phyloP scores from a whole-genome alignment of 768 basidiomycete genomes.

The Leucosporidium scottii region DNA sequence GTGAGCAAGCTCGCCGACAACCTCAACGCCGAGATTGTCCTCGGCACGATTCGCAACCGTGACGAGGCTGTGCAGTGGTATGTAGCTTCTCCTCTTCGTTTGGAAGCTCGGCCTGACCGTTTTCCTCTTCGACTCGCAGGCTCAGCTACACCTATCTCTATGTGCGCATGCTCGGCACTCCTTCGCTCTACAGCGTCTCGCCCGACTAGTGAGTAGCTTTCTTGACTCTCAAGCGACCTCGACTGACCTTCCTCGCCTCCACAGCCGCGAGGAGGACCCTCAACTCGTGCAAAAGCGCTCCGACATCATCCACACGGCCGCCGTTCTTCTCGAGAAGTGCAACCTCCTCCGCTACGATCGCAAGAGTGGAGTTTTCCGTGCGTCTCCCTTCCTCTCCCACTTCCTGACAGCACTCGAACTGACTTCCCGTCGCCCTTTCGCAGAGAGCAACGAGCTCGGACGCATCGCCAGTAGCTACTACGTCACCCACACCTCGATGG shows the following conservation, averaged over 20 bases:
- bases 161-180: constrained; percentile 86
- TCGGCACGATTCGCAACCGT: constrained; percentile 87
- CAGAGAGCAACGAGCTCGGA: constrained; percentile 77
- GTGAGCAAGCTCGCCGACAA: constrained; percentile 88
- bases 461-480: constrained; percentile 93
- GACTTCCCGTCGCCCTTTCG: background rate
- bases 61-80: constrained; percentile 99
- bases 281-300: constrained; percentile 77
- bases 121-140: constrained; percentile 1
- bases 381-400: background rate
- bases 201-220: constrained; percentile 57
- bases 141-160: constrained; percentile 49
- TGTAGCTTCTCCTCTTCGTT: constrained; percentile 48
- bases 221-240: background rate
- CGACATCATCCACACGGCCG: constrained; percentile 88
- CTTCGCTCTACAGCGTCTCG: constrained; percentile 77
- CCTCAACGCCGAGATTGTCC: constrained; percentile 91
- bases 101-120: background rate
- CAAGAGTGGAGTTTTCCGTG: constrained; percentile 67
- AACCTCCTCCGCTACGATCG: constrained; percentile 91
- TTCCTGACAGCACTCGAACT: background rate
- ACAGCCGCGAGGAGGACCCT: constrained; percentile 63
- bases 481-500: constrained; percentile 91
- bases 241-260: background rate
- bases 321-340: constrained; percentile 86